A percentile compares a stretch with the other conserved stretches of the same genome.
Evolutionary conservation across 2,329 filamentous ascomycete genomes (phyloP).

Genomic region (Paecilomyces fulvus): DNA sequence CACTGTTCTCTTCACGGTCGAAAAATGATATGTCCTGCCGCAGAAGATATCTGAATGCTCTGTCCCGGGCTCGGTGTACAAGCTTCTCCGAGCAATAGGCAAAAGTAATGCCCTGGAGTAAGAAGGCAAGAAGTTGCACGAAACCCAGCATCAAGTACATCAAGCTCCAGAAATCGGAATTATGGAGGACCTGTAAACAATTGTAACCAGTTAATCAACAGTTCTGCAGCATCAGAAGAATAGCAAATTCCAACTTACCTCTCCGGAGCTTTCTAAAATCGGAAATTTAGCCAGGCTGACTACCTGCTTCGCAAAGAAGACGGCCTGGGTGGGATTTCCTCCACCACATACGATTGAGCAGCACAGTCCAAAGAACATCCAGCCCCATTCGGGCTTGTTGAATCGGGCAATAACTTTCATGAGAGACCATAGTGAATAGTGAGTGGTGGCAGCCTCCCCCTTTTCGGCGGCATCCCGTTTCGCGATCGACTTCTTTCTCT

Average conservation of each 20-base stretch:
- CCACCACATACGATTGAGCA: conserved; percentile 71
- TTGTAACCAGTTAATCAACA: conserved; percentile 39
- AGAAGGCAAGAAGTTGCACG: conserved; percentile 61
- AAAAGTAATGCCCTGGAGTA: conserved; percentile 63
- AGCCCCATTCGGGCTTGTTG: conserved; percentile 62
- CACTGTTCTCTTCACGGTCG: conserved; percentile 79
- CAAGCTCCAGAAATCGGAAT: conserved; percentile 75
- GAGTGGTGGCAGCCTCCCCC: no score
- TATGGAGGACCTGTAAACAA: conserved; percentile 24
- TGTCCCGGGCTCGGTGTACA: conserved; percentile 71
- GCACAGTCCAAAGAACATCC: conserved; percentile 65
- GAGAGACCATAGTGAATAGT: no score
- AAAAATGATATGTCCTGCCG: conserved; percentile 92
- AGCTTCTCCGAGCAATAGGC: conserved; percentile 81
- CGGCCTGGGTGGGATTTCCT: conserved; percentile 66
- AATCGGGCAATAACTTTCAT: conserved; percentile 37
- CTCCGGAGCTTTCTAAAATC: no score
- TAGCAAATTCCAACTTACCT: no score
- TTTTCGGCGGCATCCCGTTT: no score
- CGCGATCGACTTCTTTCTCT: no score
- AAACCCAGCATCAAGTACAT: conserved; percentile 84
- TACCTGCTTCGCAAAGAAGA: conserved; percentile 70
- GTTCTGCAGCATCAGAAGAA: conserved; percentile 19
- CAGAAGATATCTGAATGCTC: conserved; percentile 48
- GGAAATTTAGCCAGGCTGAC: no score